Evolutionary conservation across 2,329 filamentous ascomycete genomes (phyloP), one percentile per base, ranked within the genome.

Genomic region (Raffaelea albimanens): DNA sequence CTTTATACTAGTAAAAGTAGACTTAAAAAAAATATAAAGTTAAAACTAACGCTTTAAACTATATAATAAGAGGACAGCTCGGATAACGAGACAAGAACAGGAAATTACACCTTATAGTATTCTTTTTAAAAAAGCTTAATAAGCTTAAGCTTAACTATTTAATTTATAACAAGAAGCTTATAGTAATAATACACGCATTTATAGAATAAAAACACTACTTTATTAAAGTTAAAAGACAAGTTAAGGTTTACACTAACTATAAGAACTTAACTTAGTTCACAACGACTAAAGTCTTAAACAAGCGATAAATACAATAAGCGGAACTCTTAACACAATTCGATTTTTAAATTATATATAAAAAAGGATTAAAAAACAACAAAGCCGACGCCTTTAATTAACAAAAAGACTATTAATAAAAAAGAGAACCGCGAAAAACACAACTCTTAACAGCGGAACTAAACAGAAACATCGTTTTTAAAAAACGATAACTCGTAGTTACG

Each of bases 141-240:
- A 16, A 19, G 40, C 39, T 43, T 22, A 46, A 57, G 38, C 39
- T 56, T 4, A 63, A 62, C 40, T 61, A 55, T 43, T 46, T 51
- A 8, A n/a, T 38, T 16, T 38, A 38, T 38, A 16, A 38, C 8
- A 38, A 38, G n/a, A 16, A 38, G n/a, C 14, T 38, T n/a, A 38
- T 38, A 38, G 34, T 16, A 8, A 38, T 38, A 8, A 38, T 38
- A 38, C n/a, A 38, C 5, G n/a, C 34, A 16, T 38, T 38, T 19
- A 19, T 10, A 19, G 14, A 38, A 38, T 16, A 19, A 19, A 10
- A 38, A 38, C n/a, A 41, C 22, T 41, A 41, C 21, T 41, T 41
- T 16, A 25, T 41, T 16, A 41, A 19, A 23, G 21, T 22, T 13
- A 21, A 25, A 21, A 16, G 22, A 16, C 18, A 41, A 41, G n/a